Percentiles rank a stretch among this genome's conserved stretches.
Conservation (phyloP, 768 basidiomycete species). For the Boletellus ananas region DNA sequence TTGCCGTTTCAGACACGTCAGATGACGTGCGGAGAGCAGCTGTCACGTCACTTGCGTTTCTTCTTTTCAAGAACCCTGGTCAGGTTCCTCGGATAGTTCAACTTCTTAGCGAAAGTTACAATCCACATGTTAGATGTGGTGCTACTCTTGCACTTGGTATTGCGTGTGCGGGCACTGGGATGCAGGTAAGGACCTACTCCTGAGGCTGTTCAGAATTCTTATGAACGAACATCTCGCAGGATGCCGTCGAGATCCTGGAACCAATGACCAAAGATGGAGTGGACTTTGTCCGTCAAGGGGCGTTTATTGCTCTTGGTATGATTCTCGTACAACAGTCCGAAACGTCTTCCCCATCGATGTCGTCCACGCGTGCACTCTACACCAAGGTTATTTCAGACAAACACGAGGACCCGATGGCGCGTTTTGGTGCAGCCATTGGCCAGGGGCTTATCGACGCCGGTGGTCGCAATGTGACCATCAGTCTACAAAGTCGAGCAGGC, state of each 20-base stretch:
- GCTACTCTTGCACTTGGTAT: slow-evolving; percentile 96
- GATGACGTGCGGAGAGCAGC: slow-evolving; percentile 97
- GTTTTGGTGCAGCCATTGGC: slow-evolving; percentile 93
- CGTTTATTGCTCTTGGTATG: slow-evolving; percentile 94
- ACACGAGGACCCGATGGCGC: slow-evolving; percentile 98
- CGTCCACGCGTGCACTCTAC: slow-evolving; percentile 79
- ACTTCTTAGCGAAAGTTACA: slow-evolving; percentile 95
- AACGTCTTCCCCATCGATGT: slow-evolving; percentile 77
- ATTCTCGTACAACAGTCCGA: slow-evolving; percentile 96
- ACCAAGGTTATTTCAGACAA: slow-evolving; percentile 90
- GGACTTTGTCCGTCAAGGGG: slow-evolving; percentile 98
- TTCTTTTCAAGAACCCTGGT: slow-evolving; percentile 93
- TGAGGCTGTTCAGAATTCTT: neutral
- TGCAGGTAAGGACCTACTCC: slow-evolving; percentile 56
- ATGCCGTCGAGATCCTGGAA: slow-evolving; percentile 93
- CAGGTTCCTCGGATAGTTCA: slow-evolving; percentile 98
- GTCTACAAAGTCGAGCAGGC: slow-evolving; percentile 88
- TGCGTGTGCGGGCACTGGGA: slow-evolving; percentile 94
- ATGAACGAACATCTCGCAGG: slow-evolving; percentile 41
- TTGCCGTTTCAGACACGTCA: slow-evolving; percentile 97
- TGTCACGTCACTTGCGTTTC: slow-evolving; percentile 91
- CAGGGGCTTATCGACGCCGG: slow-evolving; percentile 98
- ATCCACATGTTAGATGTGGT: slow-evolving; percentile 96
- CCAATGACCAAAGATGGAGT: slow-evolving; percentile 98
- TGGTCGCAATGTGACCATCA: slow-evolving; percentile 94